phyloP scores from a whole-genome alignment of 2,329 filamentous ascomycete genomes.

The Epichloe aotearoae region DNA sequence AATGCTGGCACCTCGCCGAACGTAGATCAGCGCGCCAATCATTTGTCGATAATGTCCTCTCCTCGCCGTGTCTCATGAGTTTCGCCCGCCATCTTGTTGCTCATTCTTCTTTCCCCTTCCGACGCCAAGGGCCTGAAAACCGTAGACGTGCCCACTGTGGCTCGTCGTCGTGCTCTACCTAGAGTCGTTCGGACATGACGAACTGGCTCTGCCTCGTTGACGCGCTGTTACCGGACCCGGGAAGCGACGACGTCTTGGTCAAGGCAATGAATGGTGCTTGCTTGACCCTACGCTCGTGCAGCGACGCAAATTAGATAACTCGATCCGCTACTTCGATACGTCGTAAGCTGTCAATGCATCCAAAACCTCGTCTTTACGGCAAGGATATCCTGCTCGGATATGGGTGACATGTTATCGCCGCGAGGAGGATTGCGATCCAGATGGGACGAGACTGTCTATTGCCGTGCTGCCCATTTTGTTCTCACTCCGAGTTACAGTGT shows the following conservation, averaged over 20 bases:
- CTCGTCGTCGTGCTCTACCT: neutral
- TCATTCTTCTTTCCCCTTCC: neutral
- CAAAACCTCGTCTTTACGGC: too few relatives aligned
- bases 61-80: neutral
- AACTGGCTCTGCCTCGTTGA: neutral
- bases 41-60: neutral
- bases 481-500: too few relatives aligned
- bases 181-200: neutral
- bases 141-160: neutral
- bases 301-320: too few relatives aligned
- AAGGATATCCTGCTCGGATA: neutral
- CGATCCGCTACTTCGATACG: too few relatives aligned
- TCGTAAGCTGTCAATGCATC: too few relatives aligned
- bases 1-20: too few relatives aligned
- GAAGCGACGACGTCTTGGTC: neutral
- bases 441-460: conserved; percentile 17
- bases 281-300: too few relatives aligned
- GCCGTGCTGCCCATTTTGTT: neutral
- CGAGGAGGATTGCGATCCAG: conserved; percentile 42
- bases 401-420: conserved; percentile 45
- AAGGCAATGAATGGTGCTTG: too few relatives aligned
- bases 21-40: neutral
- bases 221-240: neutral
- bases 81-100: neutral
- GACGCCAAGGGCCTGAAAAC: neutral